Conservation (phyloP, 805 yeast species). For the Teunomyces stri region DNA sequence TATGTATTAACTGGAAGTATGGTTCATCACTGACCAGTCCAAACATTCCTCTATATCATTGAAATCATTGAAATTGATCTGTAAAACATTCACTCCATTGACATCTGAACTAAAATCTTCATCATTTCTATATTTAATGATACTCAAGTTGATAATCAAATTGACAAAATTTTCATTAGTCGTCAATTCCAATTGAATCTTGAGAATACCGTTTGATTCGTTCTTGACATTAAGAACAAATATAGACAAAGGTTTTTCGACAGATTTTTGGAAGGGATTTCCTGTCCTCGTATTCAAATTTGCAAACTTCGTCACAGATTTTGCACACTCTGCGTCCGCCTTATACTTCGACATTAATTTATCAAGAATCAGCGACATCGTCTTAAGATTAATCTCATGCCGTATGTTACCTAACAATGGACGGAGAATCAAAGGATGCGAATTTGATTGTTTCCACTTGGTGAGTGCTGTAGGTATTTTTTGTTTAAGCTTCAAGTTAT, state of each 20-base stretch:
- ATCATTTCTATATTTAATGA: constrained; percentile 27
- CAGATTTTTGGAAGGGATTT: constrained; percentile 39
- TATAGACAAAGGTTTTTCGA: constrained; percentile 35
- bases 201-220: constrained; percentile 16
- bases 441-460: constrained; percentile 42
- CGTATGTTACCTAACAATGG: constrained; percentile 59
- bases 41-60: constrained; percentile 55
- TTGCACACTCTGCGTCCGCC: constrained; percentile 8
- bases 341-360: constrained; percentile 15
- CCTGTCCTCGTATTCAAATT: constrained; percentile 19
- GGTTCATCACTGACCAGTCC: constrained; percentile 49
- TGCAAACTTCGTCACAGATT: constrained; percentile 19
- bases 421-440: constrained; percentile 48
- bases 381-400: constrained; percentile 45
- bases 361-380: constrained; percentile 28
- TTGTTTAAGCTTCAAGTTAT: constrained; percentile 41
- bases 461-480: constrained; percentile 48
- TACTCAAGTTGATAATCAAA: constrained; percentile 32
- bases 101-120: constrained; percentile 26
- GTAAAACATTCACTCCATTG: constrained; percentile 40
- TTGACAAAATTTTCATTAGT: constrained; percentile 43
- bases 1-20: constrained; percentile 16
- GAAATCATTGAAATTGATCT: constrained; percentile 48
- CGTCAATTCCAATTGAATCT: constrained; percentile 30
- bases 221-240: constrained; percentile 24